Base-by-base conservation (phyloP, 768 basidiomycete species). In the Hydnomerulius pinastri region DNA sequence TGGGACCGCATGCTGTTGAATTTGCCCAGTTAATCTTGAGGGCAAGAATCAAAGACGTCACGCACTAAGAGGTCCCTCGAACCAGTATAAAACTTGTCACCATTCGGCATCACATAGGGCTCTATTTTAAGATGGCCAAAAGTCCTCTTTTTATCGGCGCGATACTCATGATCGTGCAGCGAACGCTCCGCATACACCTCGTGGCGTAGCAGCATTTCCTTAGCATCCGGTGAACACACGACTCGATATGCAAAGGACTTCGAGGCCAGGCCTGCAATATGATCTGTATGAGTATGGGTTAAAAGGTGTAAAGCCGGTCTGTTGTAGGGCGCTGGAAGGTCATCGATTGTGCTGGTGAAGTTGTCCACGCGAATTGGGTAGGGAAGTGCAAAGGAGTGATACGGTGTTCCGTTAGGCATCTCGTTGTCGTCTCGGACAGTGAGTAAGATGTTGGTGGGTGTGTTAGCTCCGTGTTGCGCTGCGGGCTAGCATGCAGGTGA, bases 221-320 rank as follows among this genome's bases (percentile, higher is more conserved):
- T 95, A 15, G 94, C 86, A 65, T 93, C 89, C 5, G 73, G 68
- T 0, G 93, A 92, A 68, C 92, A 95, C 48, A 90, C 68, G 8
- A 97, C 81, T 2, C 72, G 74, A 36, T 82, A 81, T 2, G 79
- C 82, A 61, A 95, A 94, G 0, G 83, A 85, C 50, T 83, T 81
- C 20, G 88, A 80, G 17, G 83, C 77, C 23, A 97, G 77, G 4
- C 95, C 93, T 36, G 69, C 71, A 45, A 92, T 77, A 62, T 97
- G 94, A 68, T 96, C 94, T 0, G 92, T 79, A 69, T 96, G 95
- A 0, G 92, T 90, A 63, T 97, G 93, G 0, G 87, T 84, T 46
- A 97, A 79, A n/a, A 97, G 79, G 64, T 91, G 82, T 10, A 93
- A 67, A 8, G 72, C 64, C 2, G 73, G 69, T 53, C 63, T 55